Percentiles rank a stretch among this genome's conserved stretches.
These are phyloP conservation scores for Entomortierella chlamydospora DNA, from an alignment of 192 early-diverging fungal species.

Conservation along the genomic window DNA sequence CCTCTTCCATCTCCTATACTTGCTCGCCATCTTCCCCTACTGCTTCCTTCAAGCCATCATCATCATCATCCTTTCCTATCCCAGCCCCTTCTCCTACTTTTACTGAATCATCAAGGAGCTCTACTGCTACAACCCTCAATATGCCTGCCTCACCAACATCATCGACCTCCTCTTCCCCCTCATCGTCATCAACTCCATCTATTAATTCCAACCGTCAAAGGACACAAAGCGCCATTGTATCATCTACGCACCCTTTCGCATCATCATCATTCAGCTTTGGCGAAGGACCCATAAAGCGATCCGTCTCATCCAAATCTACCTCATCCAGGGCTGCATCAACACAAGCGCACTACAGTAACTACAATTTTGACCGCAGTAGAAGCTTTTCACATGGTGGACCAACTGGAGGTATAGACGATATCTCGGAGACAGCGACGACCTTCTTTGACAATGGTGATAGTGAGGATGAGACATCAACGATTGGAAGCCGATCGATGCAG, in stretches of 20 bases:
- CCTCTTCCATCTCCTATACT: too few species aligned
- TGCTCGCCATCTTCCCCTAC: too few species aligned
- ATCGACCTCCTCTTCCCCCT: too few species aligned
- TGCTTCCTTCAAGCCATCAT: too few species aligned
- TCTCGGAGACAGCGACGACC: neutral
- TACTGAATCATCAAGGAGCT: too few species aligned
- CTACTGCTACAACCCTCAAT: too few species aligned
- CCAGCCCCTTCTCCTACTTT: too few species aligned
- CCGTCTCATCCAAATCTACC: constrained; percentile 7
- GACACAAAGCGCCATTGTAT: constrained; percentile 1
- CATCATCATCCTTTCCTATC: too few species aligned
- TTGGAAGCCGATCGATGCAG: neutral
- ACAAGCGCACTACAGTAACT: neutral
- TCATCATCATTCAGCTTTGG: neutral
- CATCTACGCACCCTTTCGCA: neutral
- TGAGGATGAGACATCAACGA: neutral
- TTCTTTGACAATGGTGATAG: neutral
- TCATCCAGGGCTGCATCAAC: too few species aligned
- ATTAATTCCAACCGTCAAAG: constrained; percentile 13
- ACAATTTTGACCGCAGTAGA: neutral
- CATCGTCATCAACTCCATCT: neutral
- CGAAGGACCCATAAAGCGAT: constrained; percentile 6
- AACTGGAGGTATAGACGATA: constrained; percentile 15
- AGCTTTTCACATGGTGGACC: too few species aligned
- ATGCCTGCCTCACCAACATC: too few species aligned